These are phyloP conservation scores for Reutealis trisperma DNA, from an alignment of 345 rosid species.

Conservation along the genomic window DNA sequence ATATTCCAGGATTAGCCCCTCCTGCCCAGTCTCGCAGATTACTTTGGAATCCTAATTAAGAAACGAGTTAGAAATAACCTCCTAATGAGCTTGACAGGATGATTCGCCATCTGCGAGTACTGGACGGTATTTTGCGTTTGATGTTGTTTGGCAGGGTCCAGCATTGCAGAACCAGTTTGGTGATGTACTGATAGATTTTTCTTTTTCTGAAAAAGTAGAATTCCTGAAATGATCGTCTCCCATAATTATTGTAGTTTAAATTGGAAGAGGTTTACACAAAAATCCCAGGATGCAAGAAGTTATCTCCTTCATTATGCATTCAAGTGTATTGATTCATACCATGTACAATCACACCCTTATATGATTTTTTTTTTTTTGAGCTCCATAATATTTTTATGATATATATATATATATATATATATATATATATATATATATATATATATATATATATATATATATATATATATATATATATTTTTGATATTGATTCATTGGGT, in stretches of 20 bases:
- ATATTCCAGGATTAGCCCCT: slow-evolving; percentile 91
- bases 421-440: too few relatives aligned
- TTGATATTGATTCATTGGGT: neutral
- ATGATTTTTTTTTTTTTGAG: neutral
- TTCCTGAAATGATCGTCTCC: neutral
- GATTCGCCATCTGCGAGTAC: neutral
- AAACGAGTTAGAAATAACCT: neutral
- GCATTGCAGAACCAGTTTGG: neutral
- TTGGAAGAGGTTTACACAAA: neutral
- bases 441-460: too few relatives aligned
- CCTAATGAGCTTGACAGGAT: neutral
- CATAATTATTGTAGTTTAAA: slow-evolving; percentile 1
- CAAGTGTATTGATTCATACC: slow-evolving; percentile 4
- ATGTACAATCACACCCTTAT: slow-evolving; percentile 1
- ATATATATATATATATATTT: too few relatives aligned
- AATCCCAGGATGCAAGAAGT: neutral
- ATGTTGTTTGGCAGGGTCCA: neutral
- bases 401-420: too few relatives aligned
- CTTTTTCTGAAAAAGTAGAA: neutral
- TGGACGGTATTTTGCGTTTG: neutral
- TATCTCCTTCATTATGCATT: neutral
- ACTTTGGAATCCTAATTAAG: slow-evolving; percentile 59
- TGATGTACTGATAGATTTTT: neutral
- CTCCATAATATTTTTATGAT: neutral
- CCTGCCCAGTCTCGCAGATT: slow-evolving; percentile 77